A percentile compares a stretch with the other conserved stretches of the same genome.
Evolutionary conservation across 768 basidiomycete genomes (phyloP).

Genomic region (Calocybe indica): DNA sequence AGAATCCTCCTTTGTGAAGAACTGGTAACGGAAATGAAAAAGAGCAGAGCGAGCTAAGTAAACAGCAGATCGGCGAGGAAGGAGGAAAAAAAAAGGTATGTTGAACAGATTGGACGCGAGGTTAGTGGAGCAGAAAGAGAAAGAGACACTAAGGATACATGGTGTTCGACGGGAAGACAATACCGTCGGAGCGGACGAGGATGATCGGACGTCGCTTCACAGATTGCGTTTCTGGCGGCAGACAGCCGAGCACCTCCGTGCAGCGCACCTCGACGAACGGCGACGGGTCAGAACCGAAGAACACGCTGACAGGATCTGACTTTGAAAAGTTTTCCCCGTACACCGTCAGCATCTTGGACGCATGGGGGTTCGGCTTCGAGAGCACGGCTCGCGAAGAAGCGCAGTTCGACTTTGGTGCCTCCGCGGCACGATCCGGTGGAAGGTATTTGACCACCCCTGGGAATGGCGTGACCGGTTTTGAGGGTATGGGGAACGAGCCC

Average conservation of each 20-base stretch:
- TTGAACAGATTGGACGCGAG: conserved; percentile 12
- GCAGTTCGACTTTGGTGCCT: conserved; percentile 72
- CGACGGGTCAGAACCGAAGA: conserved; percentile 83
- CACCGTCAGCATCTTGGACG: conserved; percentile 76
- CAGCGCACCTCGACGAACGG: conserved; percentile 86
- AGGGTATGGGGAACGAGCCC: conserved; percentile 72
- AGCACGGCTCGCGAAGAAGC: conserved; percentile 59
- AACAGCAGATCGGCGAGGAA: conserved; percentile 5
- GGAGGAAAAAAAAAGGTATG: conserved; percentile 2
- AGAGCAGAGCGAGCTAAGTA: conserved; percentile 3
- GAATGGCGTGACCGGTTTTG: conserved; percentile 81
- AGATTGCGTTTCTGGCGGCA: conserved; percentile 66
- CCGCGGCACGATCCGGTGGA: conserved; percentile 81
- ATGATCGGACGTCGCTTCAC: conserved; percentile 74
- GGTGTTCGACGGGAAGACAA: conserved; percentile 79
- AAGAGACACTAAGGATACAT: conserved; percentile 63
- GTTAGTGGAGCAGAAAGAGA: conserved; percentile 5
- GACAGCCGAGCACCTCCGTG: conserved; percentile 77
- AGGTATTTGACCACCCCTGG: conserved; percentile 88
- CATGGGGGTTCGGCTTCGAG: conserved; percentile 73
- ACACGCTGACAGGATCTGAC: conserved; percentile 73
- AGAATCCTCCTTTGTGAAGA: no score
- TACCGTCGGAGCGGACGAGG: conserved; percentile 78
- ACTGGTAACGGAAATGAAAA: no score
- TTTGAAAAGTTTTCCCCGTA: conserved; percentile 90